phyloP scores from a whole-genome alignment of 1,139 yeast genomes.

The Zygosaccharomyces sapae region DNA sequence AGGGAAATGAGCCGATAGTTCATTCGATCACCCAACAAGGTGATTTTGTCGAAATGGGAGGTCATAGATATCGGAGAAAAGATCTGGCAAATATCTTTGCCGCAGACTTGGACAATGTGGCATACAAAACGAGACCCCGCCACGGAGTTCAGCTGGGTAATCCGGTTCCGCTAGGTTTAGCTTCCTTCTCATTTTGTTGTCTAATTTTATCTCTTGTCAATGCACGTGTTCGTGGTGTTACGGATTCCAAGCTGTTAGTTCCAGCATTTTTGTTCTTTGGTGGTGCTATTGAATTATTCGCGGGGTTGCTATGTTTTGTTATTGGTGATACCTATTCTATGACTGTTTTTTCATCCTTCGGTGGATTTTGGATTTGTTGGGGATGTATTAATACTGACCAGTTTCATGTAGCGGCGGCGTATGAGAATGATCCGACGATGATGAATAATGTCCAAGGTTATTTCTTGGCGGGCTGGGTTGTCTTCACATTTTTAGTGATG shows the following conservation, averaged over 20 bases:
- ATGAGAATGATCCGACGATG: conserved; percentile 40
- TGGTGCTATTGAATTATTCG: conserved; percentile 59
- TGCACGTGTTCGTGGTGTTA: conserved; percentile 51
- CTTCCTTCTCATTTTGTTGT: conserved; percentile 52
- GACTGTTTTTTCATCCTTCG: conserved; percentile 64
- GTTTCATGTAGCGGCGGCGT: conserved; percentile 53
- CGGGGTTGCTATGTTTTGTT: conserved; percentile 63
- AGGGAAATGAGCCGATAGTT: conserved; percentile 9
- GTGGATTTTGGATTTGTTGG: conserved; percentile 71
- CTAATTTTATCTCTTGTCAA: conserved; percentile 44
- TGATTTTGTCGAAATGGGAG: conserved; percentile 48
- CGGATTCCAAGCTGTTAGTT: conserved; percentile 45
- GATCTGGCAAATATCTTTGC: conserved; percentile 58
- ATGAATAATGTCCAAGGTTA: conserved; percentile 54
- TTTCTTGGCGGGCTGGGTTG: conserved; percentile 61
- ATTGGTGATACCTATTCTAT: conserved; percentile 64
- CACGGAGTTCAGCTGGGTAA: conserved; percentile 40
- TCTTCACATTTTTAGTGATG: conserved; percentile 57
- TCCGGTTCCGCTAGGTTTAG: conserved; percentile 60
- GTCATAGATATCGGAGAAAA: conserved; percentile 51
- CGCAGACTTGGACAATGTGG: conserved; percentile 58
- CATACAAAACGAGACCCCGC: conserved; percentile 34
- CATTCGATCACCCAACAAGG: conserved; percentile 34
- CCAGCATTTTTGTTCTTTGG: conserved; percentile 56
- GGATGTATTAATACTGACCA: conserved; percentile 54